A percentile compares a stretch with the other conserved stretches of the same genome.
phyloP scores from a whole-genome alignment of 2,329 filamentous ascomycete genomes.

The Neoarthrinium moseri region DNA sequence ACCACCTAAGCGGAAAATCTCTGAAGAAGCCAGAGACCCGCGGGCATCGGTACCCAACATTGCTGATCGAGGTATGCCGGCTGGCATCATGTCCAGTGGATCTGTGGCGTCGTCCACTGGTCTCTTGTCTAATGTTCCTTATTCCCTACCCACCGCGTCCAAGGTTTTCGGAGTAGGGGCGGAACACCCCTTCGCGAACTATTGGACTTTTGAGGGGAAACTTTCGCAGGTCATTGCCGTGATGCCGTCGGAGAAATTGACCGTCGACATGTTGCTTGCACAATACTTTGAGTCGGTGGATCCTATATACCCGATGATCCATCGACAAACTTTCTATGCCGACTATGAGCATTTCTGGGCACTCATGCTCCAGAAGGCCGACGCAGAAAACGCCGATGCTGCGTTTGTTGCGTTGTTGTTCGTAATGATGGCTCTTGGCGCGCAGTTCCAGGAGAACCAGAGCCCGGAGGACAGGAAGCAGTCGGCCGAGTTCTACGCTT shows the following conservation, averaged over 20 bases:
- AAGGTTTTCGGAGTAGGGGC: constrained; percentile 81
- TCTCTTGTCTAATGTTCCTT: constrained; percentile 71
- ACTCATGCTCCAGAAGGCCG: constrained; percentile 43
- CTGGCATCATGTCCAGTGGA: constrained; percentile 45
- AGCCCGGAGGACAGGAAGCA: constrained; percentile 64
- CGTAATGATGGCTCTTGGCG: constrained; percentile 74
- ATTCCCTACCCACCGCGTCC: constrained; percentile 67
- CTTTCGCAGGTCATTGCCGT: constrained; percentile 73
- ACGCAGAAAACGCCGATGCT: constrained; percentile 63
- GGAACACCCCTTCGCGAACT: constrained; percentile 79
- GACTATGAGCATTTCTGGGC: constrained; percentile 81
- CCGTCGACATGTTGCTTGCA: constrained; percentile 67
- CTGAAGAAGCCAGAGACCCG: constrained; percentile 31
- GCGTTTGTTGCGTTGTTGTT: constrained; percentile 72
- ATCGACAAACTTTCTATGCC: constrained; percentile 71
- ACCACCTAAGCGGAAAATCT: constrained; percentile 67
- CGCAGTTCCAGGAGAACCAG: constrained; percentile 68
- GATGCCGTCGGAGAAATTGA: constrained; percentile 66
- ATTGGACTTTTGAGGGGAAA: constrained; percentile 79
- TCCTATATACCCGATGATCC: constrained; percentile 78
- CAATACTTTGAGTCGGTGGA: constrained; percentile 72
- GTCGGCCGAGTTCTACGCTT: constrained; percentile 79
- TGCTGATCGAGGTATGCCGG: constrained; percentile 50
- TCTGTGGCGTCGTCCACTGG: constrained; percentile 57
- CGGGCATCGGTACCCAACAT: constrained; percentile 49